phyloP scores from a whole-genome alignment of 2,329 filamentous ascomycete genomes.

The Hirsutella minnesotensis region DNA sequence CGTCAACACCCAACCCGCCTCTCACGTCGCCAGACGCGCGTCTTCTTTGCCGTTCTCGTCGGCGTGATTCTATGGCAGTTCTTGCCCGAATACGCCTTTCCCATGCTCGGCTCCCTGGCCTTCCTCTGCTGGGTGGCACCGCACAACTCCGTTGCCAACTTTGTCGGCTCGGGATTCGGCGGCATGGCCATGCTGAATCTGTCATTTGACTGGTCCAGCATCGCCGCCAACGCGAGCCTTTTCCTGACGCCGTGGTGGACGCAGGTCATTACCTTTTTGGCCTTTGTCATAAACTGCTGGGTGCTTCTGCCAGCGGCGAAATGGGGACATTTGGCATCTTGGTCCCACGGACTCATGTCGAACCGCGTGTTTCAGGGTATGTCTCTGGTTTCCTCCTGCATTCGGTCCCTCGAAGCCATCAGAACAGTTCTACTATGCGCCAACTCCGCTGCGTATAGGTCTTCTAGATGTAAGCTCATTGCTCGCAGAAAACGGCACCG shows the following conservation, averaged over 20 bases:
- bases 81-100: constrained; percentile 47
- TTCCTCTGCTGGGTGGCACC: constrained; percentile 54
- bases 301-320: constrained; percentile 46
- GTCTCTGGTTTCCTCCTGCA: neutral
- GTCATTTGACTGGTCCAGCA: constrained; percentile 48
- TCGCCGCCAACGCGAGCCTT: constrained; percentile 37
- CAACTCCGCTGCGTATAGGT: no score
- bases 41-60: constrained; percentile 42
- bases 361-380: constrained; percentile 36
- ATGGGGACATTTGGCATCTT: constrained; percentile 40
- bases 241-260: constrained; percentile 49
- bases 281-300: constrained; percentile 46
- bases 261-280: constrained; percentile 41
- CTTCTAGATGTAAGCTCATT: neutral
- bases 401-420: no score
- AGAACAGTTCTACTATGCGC: no score
- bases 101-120: constrained; percentile 45
- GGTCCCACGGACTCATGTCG: constrained; percentile 43
- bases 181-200: constrained; percentile 51
- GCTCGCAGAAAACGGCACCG: constrained; percentile 16
- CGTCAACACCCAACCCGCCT: constrained; percentile 34
- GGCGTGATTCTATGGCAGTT: constrained; percentile 50
- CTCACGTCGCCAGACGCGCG: constrained; percentile 39
- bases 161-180: constrained; percentile 47
- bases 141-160: constrained; percentile 44